These are phyloP conservation scores for Onygenales sp. DNA, from an alignment of 2,329 filamentous ascomycete species.

Conservation along the genomic window DNA sequence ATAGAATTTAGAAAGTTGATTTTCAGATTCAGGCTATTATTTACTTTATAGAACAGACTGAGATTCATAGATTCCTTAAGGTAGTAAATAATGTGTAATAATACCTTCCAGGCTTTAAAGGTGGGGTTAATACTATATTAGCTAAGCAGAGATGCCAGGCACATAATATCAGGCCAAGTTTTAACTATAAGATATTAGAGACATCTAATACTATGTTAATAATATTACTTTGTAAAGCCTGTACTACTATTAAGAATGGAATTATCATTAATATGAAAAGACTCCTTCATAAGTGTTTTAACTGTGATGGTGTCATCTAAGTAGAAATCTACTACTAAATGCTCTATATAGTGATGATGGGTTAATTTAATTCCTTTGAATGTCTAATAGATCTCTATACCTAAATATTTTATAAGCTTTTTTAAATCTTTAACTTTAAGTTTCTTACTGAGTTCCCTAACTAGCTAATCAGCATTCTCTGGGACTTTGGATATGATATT, in stretches of 20 bases:
- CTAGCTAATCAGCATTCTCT: neutral
- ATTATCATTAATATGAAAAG: neutral
- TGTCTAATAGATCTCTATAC: too few species aligned
- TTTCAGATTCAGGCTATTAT: too few species aligned
- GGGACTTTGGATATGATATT: neutral
- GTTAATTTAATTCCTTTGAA: neutral
- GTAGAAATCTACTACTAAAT: neutral
- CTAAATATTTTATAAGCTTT: neutral
- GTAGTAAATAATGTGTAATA: too few species aligned
- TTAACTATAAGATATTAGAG: neutral
- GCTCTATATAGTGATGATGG: neutral
- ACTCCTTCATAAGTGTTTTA: neutral
- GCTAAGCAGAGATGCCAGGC: accelerated
- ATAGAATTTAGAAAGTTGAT: too few species aligned
- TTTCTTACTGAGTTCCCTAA: accelerated
- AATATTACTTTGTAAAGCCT: neutral
- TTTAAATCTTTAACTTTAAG: neutral
- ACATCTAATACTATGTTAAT: neutral
- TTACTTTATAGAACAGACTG: too few species aligned
- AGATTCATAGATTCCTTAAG: too few species aligned
- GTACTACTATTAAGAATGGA: neutral
- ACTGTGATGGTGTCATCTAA: neutral
- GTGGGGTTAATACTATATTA: too few species aligned
- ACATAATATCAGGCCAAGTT: neutral
- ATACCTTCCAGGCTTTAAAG: too few species aligned